These are phyloP conservation scores for Wallacemonas sp. DNA, from an alignment of 208 protist genomes.

Conservation along the genomic window DNA sequence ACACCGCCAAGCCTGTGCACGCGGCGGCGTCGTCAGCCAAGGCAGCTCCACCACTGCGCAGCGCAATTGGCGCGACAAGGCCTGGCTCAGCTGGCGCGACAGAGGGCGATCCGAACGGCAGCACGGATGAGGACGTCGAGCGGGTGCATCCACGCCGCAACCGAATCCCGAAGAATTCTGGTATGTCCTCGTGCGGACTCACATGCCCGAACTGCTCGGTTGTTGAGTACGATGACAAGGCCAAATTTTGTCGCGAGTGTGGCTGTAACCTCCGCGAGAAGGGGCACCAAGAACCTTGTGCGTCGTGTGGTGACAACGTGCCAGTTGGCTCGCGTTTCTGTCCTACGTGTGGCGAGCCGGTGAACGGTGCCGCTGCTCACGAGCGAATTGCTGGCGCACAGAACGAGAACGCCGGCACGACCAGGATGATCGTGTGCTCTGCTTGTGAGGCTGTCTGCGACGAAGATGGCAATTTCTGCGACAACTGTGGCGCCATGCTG, in stretches of 20 bases:
- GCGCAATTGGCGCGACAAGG: neutral
- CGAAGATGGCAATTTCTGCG: conserved; percentile 85
- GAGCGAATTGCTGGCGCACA: conserved; percentile 44
- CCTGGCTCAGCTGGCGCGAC: neutral
- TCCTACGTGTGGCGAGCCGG: conserved; percentile 70
- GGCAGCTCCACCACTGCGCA: neutral
- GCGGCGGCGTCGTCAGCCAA: neutral
- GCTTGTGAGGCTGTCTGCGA: conserved; percentile 73
- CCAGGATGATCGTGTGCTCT: conserved; percentile 54
- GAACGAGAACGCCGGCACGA: conserved; percentile 47
- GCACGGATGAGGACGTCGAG: conserved; percentile 6
- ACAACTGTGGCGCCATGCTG: conserved; percentile 79
- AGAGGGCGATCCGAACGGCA: neutral
- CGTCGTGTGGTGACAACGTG: conserved; percentile 63
- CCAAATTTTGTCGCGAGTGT: conserved; percentile 87
- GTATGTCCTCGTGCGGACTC: conserved; percentile 32
- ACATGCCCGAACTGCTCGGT: conserved; percentile 56
- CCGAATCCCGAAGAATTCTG: conserved; percentile 43
- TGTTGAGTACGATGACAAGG: conserved; percentile 74
- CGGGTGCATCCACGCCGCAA: conserved; percentile 36
- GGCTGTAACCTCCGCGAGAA: conserved; percentile 46
- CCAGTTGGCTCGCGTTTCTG: conserved; percentile 83
- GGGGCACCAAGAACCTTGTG: conserved; percentile 45
- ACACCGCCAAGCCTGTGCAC: conserved; percentile 36
- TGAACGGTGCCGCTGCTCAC: conserved; percentile 40